Evolutionary conservation across 2,329 filamentous ascomycete genomes (phyloP), one percentile per base, ranked within the genome.

Genomic region (Nothophaeocryptopus gaeumannii): DNA sequence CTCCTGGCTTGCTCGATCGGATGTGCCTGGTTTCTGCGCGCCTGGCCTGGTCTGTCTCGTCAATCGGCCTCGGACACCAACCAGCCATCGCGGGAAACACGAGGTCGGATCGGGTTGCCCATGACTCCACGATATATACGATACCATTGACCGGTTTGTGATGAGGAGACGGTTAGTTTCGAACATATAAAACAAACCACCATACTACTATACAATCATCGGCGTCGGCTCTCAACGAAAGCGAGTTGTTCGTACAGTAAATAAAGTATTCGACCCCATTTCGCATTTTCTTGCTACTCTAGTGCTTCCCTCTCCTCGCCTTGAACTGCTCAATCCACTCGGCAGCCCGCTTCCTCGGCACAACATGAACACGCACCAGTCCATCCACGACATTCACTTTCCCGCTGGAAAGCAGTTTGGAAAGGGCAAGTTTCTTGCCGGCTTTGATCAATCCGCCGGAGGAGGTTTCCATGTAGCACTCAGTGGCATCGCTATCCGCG

Each of bases 241-340:
- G 20, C 20, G 20, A 35, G 30, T 33, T 7, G 20, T 26, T 26
- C 20, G 20, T 26, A 26, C 14, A 13, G 5, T 14, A 5, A 39
- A 13, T 39, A 26, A 3, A 4, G 4, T 15, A n/a, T 38, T 38
- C 20, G 3, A 26, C 20, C 20, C 20, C 7, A 26, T 7, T 26
- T 26, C 20, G 16, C 47, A 39, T 40, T 13, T 31, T 35, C 16
- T 9, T 29, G 31, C 41, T 26, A 13, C 30, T 15, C 32, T 51
- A 53, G 12, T 48, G 39, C 50, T 61, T 62, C 9, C 63, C 61
- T 41, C 56, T 88, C 67, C 88, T 84, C 62, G 75, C 79, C 75
- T 96, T 97, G 68, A 90, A 91, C 61, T 93, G 87, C 56, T 81
- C 79, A 32, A 96, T 84, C 85, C 91, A 99, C n/a, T 69, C 78